Conservation (phyloP, 352 stramenopile genomes). For the Globisporangium echinulatum region DNA sequence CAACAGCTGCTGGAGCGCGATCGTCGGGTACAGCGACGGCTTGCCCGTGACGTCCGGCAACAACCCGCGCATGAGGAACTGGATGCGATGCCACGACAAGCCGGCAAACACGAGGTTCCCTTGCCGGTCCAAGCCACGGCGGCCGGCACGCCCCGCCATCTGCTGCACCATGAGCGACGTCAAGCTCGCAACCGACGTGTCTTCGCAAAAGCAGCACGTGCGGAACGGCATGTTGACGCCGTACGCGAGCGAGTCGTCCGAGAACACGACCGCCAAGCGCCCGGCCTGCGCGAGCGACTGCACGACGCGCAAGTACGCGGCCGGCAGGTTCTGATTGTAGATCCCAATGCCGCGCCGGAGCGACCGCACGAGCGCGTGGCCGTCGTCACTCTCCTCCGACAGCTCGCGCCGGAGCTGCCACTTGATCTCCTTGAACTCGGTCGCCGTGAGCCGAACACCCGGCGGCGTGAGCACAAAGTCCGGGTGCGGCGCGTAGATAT, state of each 20-base stretch:
- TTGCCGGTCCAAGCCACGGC: conserved; percentile 96
- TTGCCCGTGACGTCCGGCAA: conserved; percentile 92
- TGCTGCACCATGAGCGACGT: conserved; percentile 98
- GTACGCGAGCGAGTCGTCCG: conserved; percentile 96
- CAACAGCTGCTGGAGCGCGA: conserved; percentile 89
- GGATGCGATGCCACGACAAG: conserved; percentile 92
- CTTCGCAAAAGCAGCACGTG: conserved; percentile 97
- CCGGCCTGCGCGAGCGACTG: conserved; percentile 95
- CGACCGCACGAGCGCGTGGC: conserved; percentile 76
- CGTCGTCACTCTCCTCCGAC: conserved; percentile 77
- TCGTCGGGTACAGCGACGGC: conserved; percentile 89
- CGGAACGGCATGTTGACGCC: conserved; percentile 99
- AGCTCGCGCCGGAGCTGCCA: conserved; percentile 80
- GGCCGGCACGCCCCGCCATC: conserved; percentile 97
- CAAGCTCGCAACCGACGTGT: conserved; percentile 90
- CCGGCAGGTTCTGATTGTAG: conserved; percentile 97
- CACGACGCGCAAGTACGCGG: conserved; percentile 94
- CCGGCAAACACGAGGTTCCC: conserved; percentile 96
- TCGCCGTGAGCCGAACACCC: conserved; percentile 91
- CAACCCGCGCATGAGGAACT: conserved; percentile 95
- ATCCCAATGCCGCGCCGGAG: conserved; percentile 97
- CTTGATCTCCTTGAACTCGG: conserved; percentile 88
- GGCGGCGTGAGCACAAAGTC: conserved; percentile 95
- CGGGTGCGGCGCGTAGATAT: conserved; percentile 96
- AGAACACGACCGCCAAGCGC: conserved; percentile 97